These are phyloP conservation scores for Puccinia hordei DNA, from an alignment of 1,284 basidiomycete genomes.

Conservation along the genomic window DNA sequence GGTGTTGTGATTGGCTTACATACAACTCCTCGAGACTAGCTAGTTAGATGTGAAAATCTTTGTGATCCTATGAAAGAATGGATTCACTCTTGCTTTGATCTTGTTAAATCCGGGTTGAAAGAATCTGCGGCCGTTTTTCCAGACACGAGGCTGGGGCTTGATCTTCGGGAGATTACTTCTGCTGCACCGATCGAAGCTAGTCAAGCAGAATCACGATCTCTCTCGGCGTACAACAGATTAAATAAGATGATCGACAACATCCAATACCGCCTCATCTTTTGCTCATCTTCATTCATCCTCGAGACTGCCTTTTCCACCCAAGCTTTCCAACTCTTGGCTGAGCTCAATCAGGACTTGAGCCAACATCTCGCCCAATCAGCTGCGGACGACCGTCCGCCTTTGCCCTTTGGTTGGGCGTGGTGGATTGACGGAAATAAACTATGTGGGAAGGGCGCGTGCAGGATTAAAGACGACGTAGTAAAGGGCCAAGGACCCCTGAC, in stretches of 20 bases:
- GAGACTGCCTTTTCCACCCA: constrained; percentile 13
- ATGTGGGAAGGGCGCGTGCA: neutral
- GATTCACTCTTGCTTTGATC: constrained; percentile 32
- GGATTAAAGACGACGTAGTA: neutral
- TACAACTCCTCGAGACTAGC: neutral
- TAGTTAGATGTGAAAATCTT: constrained; percentile 31
- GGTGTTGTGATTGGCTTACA: neutral
- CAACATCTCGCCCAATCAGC: constrained; percentile 9
- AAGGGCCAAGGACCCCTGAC: neutral
- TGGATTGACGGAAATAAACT: constrained; percentile 25
- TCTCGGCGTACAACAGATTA: constrained; percentile 37
- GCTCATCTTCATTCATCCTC: neutral
- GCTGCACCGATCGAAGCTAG: neutral
- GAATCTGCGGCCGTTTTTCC: neutral
- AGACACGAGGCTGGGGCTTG: neutral
- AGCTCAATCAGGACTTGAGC: neutral
- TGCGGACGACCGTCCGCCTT: neutral
- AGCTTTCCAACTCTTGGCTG: constrained; percentile 22
- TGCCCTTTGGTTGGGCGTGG: constrained; percentile 41
- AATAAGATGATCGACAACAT: constrained; percentile 33
- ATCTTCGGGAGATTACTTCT: neutral
- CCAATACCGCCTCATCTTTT: constrained; percentile 26
- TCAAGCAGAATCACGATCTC: constrained; percentile 18
- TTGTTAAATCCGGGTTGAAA: constrained; percentile 28
- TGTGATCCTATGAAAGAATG: constrained; percentile 46